Percentiles rank a stretch among this genome's conserved stretches.
Conservation (phyloP, 352 stramenopile genomes). For the Aphanomyces euteiches region DNA sequence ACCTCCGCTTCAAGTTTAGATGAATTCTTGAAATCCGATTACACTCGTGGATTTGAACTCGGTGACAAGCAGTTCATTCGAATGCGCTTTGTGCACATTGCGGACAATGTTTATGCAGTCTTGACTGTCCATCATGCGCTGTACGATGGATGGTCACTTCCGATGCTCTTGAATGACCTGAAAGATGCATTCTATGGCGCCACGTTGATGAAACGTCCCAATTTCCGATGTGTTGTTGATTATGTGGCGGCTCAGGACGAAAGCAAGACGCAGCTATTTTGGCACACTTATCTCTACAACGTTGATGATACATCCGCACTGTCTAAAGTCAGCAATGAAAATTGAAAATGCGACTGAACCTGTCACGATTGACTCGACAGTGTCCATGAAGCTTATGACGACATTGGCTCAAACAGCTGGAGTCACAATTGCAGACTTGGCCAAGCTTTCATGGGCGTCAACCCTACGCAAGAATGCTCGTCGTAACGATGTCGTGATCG, state of each 20-base stretch:
- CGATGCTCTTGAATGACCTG: background rate
- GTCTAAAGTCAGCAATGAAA: background rate
- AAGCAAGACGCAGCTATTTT: background rate
- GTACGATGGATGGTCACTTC: background rate
- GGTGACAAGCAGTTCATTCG: background rate
- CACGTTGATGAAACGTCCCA: background rate
- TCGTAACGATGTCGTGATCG: background rate
- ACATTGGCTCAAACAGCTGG: background rate
- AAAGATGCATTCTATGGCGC: background rate
- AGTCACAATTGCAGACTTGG: background rate
- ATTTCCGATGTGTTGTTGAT: background rate
- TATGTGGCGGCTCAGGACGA: background rate
- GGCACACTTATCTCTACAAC: background rate
- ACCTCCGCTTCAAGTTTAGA: background rate
- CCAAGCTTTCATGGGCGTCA: background rate
- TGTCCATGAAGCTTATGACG: background rate
- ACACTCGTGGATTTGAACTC: background rate
- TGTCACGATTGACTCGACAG: background rate
- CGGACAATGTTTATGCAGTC: background rate
- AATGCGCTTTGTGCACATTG: background rate
- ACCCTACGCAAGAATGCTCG: background rate
- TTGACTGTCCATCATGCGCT: background rate
- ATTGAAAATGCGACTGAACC: background rate
- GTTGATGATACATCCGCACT: background rate
- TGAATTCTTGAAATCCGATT: background rate